Evolutionary conservation across 2,329 filamentous ascomycete species (phyloP).

Genomic region (Aspergillus transmontanensis): DNA sequence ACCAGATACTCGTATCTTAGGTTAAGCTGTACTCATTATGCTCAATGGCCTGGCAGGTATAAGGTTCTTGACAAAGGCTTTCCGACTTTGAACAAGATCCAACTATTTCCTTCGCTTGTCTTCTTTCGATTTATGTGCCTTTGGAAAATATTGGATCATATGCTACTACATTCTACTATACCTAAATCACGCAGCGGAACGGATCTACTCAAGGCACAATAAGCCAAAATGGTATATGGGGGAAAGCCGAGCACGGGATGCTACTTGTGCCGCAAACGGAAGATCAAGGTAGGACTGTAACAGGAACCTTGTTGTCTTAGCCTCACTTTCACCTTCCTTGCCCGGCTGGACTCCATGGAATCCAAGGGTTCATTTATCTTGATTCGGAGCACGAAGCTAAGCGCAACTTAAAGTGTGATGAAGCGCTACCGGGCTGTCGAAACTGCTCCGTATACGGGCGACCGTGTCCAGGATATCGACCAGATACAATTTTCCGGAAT

Average conservation of each 20-base stretch:
- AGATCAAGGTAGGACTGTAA: conserved; percentile 39
- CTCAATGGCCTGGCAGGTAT: conserved; percentile 13
- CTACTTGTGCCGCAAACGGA: conserved; percentile 42
- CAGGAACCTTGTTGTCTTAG: not conserved
- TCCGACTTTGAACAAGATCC: not conserved
- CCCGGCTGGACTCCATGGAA: not conserved
- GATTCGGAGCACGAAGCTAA: conserved; percentile 13
- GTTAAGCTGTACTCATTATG: conserved; percentile 9
- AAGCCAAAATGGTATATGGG: conserved; percentile 42
- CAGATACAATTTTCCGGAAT: conserved; percentile 38
- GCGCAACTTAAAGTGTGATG: conserved; percentile 36
- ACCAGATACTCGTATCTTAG: not conserved
- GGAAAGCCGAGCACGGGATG: conserved; percentile 44
- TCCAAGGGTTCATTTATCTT: not conserved
- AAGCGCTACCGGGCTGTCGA: conserved; percentile 37
- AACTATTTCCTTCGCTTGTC: not conserved
- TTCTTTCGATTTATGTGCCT: not conserved
- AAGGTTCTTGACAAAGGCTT: conserved; percentile 5
- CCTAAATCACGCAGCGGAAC: not conserved
- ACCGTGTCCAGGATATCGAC: conserved; percentile 41
- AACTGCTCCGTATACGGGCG: conserved; percentile 40
- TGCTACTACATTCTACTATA: not conserved
- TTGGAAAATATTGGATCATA: not conserved
- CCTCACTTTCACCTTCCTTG: not conserved
- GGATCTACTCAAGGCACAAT: not conserved